A percentile compares a stretch with the other conserved stretches of the same genome.
Conservation (phyloP, 441 rosid species). For the Populus trichocarpa region DNA sequence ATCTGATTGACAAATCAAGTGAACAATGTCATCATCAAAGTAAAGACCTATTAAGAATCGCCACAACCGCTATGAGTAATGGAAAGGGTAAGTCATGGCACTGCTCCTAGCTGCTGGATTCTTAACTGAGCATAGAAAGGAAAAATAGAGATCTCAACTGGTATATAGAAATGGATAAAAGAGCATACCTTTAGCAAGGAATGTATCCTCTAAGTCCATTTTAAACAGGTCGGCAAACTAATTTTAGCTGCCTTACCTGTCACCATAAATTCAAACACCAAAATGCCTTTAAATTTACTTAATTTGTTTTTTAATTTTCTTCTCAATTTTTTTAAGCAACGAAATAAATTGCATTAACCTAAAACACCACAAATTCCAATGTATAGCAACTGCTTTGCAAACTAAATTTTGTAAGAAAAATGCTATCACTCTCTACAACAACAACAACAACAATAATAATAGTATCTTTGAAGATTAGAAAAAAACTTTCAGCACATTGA, state of each 20-base stretch:
- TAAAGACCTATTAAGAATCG: neutral
- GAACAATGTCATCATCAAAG: neutral
- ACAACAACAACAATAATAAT: neutral
- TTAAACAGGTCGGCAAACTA: slow-evolving; percentile 18
- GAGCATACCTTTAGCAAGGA: slow-evolving; percentile 41
- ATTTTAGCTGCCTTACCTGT: slow-evolving; percentile 26
- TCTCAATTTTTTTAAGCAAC: too few species aligned
- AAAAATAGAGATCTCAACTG: neutral
- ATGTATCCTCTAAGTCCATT: slow-evolving; percentile 57
- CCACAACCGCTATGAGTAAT: neutral
- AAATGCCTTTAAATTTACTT: neutral
- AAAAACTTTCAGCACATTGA: too few species aligned
- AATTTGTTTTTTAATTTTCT: too few species aligned
- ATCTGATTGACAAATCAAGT: neutral
- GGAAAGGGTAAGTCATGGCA: too few species aligned
- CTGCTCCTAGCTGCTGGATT: too few species aligned
- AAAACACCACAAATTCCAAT: neutral
- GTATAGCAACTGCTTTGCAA: neutral
- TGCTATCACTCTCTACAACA: neutral
- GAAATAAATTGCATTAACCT: neutral
- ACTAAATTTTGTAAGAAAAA: neutral
- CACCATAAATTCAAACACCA: slow-evolving; percentile 17
- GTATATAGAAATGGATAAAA: slow-evolving; percentile 10
- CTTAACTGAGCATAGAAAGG: too few species aligned
- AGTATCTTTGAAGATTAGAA: neutral